A percentile compares a stretch with the other conserved stretches of the same genome.
These are phyloP conservation scores for Solanum habrochaites DNA, from an alignment of 257 asterid genomes.

Conservation along the genomic window DNA sequence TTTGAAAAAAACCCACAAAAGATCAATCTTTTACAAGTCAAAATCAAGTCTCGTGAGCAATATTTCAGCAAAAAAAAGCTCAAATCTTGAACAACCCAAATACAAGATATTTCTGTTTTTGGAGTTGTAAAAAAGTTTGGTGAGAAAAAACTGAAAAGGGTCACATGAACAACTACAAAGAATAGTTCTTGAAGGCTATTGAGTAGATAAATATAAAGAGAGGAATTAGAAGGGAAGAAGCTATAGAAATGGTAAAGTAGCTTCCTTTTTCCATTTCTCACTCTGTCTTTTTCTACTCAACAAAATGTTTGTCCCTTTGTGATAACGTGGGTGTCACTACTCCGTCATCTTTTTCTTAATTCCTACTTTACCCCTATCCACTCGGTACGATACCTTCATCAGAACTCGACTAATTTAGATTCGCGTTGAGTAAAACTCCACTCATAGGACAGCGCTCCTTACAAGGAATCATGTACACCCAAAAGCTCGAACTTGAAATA, in stretches of 20 bases:
- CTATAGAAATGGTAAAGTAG: slow-evolving; percentile 18
- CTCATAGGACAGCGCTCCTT: too few species aligned
- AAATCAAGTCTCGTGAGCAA: neutral
- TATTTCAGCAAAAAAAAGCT: neutral
- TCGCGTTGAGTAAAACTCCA: too few species aligned
- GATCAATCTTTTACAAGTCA: neutral
- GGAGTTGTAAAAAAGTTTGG: neutral
- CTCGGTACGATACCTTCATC: too few species aligned
- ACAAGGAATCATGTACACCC: too few species aligned
- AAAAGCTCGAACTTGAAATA: too few species aligned
- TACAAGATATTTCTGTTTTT: neutral
- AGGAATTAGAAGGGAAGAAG: slow-evolving; percentile 31
- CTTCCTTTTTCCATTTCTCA: neutral
- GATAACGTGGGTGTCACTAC: neutral
- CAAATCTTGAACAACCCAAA: neutral
- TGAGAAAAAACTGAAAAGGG: neutral
- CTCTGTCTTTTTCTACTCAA: neutral
- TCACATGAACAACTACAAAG: neutral
- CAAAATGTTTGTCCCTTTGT: slow-evolving; percentile 9
- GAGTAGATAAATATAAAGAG: neutral
- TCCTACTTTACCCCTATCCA: neutral
- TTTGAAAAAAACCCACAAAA: neutral
- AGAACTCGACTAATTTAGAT: too few species aligned
- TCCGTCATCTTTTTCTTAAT: neutral
- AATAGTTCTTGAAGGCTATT: neutral